Evolutionary conservation across 2,329 filamentous ascomycete species (phyloP).

Genomic region (Remersonia thermophila): DNA sequence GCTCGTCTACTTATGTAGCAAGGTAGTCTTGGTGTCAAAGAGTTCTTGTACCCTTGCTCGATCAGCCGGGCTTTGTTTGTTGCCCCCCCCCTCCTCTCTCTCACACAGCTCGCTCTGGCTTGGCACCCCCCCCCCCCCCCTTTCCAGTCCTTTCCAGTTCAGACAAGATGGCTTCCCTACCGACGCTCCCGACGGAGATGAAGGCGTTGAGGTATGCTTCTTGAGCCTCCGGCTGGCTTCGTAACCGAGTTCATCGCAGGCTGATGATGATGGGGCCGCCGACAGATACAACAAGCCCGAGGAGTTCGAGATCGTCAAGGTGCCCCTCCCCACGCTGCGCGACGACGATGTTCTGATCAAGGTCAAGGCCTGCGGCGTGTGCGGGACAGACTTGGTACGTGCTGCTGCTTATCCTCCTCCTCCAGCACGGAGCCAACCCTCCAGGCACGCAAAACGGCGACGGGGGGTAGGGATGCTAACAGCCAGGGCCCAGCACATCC

Average conservation of each 20-base stretch:
- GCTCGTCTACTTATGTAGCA: no score
- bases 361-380: conserved; percentile 55
- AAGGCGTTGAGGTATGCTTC: conserved; percentile 16
- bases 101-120: not conserved
- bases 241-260: no score
- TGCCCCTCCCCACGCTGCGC: conserved; percentile 48
- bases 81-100: not conserved
- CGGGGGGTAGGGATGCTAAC: conserved; percentile 1
- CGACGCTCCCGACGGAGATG: conserved; percentile 27
- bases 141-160: not conserved
- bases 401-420: conserved; percentile 30
- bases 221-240: no score
- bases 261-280: no score
- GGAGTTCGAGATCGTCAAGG: conserved; percentile 46
- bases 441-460: not conserved
- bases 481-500: conserved; percentile 35
- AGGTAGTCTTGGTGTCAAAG: no score
- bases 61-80: no score
- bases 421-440: conserved; percentile 3
- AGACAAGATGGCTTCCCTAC: conserved; percentile 22
- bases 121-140: not conserved
- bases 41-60: no score
- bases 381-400: no score
- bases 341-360: conserved; percentile 51
- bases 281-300: conserved; percentile 24